phyloP scores from a whole-genome alignment of 2,329 filamentous ascomycete species.

The Diaporthe capsici region DNA sequence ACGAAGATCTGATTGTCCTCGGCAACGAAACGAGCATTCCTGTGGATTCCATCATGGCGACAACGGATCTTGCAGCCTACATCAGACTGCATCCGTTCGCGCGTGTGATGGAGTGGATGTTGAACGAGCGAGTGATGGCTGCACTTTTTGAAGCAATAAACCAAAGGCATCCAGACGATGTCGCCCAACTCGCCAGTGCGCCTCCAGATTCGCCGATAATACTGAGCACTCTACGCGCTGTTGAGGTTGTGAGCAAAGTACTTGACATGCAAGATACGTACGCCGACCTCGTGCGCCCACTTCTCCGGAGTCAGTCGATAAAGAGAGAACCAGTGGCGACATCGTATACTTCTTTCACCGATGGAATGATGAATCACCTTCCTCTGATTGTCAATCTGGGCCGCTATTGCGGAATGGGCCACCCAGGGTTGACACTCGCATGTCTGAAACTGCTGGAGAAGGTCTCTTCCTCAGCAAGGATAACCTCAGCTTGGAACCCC shows the following conservation, averaged over 20 bases:
- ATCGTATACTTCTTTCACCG: slow-evolving; percentile 89
- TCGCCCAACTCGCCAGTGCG: slow-evolving; percentile 79
- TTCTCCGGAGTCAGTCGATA: slow-evolving; percentile 77
- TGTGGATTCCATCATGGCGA: slow-evolving; percentile 81
- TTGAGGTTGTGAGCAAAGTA: slow-evolving; percentile 86
- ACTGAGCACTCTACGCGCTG: slow-evolving; percentile 81
- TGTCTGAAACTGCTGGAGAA: slow-evolving; percentile 88
- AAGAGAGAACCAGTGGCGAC: slow-evolving; percentile 76
- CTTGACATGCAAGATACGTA: slow-evolving; percentile 93
- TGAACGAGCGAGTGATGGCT: slow-evolving; percentile 89
- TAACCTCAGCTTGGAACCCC: slow-evolving; percentile 78
- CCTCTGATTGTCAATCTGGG: slow-evolving; percentile 85
- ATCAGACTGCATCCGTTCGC: slow-evolving; percentile 92
- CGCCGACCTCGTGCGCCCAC: slow-evolving; percentile 86
- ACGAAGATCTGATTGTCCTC: slow-evolving; percentile 91
- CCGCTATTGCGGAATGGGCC: slow-evolving; percentile 87
- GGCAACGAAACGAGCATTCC: slow-evolving; percentile 83
- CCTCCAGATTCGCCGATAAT: slow-evolving; percentile 85
- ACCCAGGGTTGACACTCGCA: slow-evolving; percentile 83
- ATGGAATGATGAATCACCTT: slow-evolving; percentile 87
- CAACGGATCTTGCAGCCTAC: slow-evolving; percentile 83
- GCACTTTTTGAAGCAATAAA: slow-evolving; percentile 84
- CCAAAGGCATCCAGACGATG: slow-evolving; percentile 67
- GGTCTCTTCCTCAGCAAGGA: slow-evolving; percentile 85
- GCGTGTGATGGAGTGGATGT: slow-evolving; percentile 97